Evolutionary conservation across 345 rosid genomes (phyloP), one percentile per base, ranked within the genome.

Genomic region (Brassica rapa): DNA sequence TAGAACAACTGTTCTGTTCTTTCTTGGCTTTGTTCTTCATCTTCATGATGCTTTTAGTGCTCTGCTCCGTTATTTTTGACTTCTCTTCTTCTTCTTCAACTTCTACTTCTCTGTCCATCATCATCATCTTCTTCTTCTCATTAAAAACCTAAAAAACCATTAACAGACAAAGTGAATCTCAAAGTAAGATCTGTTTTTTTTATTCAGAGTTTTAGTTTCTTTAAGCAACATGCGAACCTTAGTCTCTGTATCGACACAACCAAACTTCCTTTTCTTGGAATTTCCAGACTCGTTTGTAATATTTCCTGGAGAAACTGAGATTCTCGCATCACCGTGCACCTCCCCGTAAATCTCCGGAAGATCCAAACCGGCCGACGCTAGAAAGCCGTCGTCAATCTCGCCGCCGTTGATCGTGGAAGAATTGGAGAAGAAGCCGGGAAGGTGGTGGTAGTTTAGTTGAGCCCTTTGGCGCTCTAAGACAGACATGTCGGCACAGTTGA

Each of bases 381-480:
- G 67, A 64, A 72, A 80, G 24, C 65, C 68, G 79, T 49, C 68
- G 79, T 49, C 70, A 68, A 9, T 70, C 72, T 46, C 82, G 75
- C 61, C 49, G 62, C 49, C 59, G 68, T 37, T 69, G 61, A 68
- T 55, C 55, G 25, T 70, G 24, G 71, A 62, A 37, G 32, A 81
- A 71, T 81, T 82, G 41, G 76, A 79, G 55, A 73, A 81, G 55
- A 72, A 63, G 27, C 62, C 80, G 0, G 83, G 84, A 11, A 83
- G 82, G 25, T 85, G 8, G 84, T 87, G 62, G 30, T 21, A 80
- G 68, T 81, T 80, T 66, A 80, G 69, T 35, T 77, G 75, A 73
- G 85, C 85, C 35, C 84, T 81, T 79, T 90, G 96, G 59, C 94
- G 79, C 62, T 92, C 96, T 25, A 89, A 83, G 67, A 86, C 90